Percentiles rank a stretch among this genome's conserved stretches.
Conservation (phyloP, 2,329 filamentous ascomycete genomes). For the Microsporum audouinii region DNA sequence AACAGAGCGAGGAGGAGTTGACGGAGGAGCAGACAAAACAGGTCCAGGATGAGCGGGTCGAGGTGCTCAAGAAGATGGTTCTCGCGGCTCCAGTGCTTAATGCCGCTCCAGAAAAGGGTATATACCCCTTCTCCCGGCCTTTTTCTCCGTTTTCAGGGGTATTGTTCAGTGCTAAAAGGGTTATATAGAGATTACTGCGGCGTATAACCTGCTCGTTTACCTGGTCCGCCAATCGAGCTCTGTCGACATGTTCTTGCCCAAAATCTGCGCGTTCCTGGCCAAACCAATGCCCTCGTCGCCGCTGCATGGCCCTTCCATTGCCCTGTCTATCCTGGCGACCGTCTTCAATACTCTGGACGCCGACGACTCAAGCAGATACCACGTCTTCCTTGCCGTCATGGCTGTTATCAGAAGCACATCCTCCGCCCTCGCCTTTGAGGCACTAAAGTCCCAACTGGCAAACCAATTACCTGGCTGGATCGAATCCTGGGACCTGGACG, state of each 20-base stretch:
- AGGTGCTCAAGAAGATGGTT: slow-evolving; percentile 80
- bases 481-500: slow-evolving; percentile 66
- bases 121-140: not conserved
- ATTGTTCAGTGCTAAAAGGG: slow-evolving; percentile 1
- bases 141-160: too few species aligned
- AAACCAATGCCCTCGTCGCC: slow-evolving; percentile 79
- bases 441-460: slow-evolving; percentile 69
- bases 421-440: slow-evolving; percentile 67
- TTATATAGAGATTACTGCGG: slow-evolving; percentile 68
- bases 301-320: slow-evolving; percentile 70
- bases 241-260: slow-evolving; percentile 72
- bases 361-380: slow-evolving; percentile 68
- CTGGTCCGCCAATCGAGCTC: slow-evolving; percentile 78
- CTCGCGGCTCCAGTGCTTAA: slow-evolving; percentile 67
- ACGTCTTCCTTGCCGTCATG: slow-evolving; percentile 81
- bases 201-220: slow-evolving; percentile 94
- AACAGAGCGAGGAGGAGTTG: slow-evolving; percentile 44
- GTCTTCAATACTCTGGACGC: slow-evolving; percentile 87
- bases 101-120: slow-evolving; percentile 75
- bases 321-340: slow-evolving; percentile 81
- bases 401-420: slow-evolving; percentile 64
- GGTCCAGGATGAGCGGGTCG: slow-evolving; percentile 54
- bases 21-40: slow-evolving; percentile 15
- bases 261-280: slow-evolving; percentile 78
- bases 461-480: slow-evolving; percentile 69